Percentiles rank a stretch among this genome's conserved stretches.
Evolutionary conservation across 108 stramenopile species (phyloP).

Genomic region (Pseudonitzschia delicatissima): DNA sequence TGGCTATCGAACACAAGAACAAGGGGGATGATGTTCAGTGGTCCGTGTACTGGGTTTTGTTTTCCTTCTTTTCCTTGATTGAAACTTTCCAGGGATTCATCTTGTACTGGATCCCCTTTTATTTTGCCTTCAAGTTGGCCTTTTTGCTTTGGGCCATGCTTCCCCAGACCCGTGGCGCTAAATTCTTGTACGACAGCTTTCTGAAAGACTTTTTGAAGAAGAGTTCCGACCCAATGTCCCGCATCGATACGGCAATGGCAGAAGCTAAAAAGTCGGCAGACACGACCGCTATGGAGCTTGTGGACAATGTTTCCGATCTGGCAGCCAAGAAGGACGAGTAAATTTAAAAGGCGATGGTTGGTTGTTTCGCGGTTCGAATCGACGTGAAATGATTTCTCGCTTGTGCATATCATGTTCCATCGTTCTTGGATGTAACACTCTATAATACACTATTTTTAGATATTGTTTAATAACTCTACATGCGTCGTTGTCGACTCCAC

Average conservation of each 20-base stretch:
- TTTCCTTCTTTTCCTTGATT: conserved; percentile 87
- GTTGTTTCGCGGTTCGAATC: too few species aligned
- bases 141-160: conserved; percentile 93
- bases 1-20: conserved; percentile 82
- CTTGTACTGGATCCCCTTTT: conserved; percentile 94
- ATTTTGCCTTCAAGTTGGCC: conserved; percentile 92
- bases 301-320: conserved; percentile 11
- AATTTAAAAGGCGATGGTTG: neutral
- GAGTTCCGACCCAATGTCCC: conserved; percentile 47
- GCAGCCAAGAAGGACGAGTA: conserved; percentile 16
- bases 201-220: conserved; percentile 85
- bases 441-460: too few species aligned
- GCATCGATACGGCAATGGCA: conserved; percentile 79
- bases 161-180: conserved; percentile 87
- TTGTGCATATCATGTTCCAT: neutral
- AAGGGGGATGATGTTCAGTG: conserved; percentile 90
- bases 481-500: too few species aligned
- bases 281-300: conserved; percentile 25
- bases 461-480: too few species aligned
- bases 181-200: conserved; percentile 85
- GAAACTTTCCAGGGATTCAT: conserved; percentile 84
- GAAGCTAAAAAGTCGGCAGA: conserved; percentile 56
- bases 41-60: conserved; percentile 96
- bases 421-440: too few species aligned
- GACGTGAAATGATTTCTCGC: neutral